These are phyloP conservation scores for Tetraselmis striata DNA, from an alignment of 139 green algal genomes.

Conservation along the genomic window DNA sequence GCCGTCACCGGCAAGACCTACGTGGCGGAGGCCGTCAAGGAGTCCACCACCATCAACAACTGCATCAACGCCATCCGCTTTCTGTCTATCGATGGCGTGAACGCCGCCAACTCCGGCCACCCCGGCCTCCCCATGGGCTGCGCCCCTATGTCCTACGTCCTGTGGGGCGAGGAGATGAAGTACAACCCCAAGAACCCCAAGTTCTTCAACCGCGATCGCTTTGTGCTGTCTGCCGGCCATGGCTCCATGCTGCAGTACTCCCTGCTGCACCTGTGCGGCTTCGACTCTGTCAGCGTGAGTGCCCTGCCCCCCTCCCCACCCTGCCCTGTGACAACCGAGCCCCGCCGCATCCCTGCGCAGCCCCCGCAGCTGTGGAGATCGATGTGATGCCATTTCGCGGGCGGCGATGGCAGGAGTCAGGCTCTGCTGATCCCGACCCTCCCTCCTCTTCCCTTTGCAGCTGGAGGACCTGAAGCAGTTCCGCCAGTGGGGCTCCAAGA, in stretches of 20 bases:
- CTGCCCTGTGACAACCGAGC: too few species aligned
- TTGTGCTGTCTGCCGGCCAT: conserved; percentile 97
- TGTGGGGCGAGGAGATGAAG: conserved; percentile 93
- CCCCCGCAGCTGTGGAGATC: too few species aligned
- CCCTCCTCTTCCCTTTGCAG: too few species aligned
- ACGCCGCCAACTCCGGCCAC: conserved; percentile 89
- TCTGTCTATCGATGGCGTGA: conserved; percentile 46
- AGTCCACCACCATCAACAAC: conserved; percentile 1
- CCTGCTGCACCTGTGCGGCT: conserved; percentile 94
- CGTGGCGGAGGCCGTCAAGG: neutral
- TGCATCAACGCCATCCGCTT: conserved; percentile 75
- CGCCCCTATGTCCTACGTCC: conserved; percentile 94
- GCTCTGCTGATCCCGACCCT: too few species aligned
- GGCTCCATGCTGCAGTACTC: conserved; percentile 98
- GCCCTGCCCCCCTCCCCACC: too few species aligned
- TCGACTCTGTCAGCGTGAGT: conserved; percentile 72
- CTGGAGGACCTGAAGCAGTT: conserved; percentile 95
- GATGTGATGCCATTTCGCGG: too few species aligned
- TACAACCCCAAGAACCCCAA: conserved; percentile 91
- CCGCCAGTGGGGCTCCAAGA: conserved; percentile 89
- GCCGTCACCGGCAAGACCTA: neutral
- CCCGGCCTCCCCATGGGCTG: conserved; percentile 95
- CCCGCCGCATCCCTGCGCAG: too few species aligned
- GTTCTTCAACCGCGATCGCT: conserved; percentile 95
- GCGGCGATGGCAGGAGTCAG: too few species aligned